Evolutionary conservation across 495 filamentous ascomycete species (phyloP).

Genomic region (Letharia columbiana): DNA sequence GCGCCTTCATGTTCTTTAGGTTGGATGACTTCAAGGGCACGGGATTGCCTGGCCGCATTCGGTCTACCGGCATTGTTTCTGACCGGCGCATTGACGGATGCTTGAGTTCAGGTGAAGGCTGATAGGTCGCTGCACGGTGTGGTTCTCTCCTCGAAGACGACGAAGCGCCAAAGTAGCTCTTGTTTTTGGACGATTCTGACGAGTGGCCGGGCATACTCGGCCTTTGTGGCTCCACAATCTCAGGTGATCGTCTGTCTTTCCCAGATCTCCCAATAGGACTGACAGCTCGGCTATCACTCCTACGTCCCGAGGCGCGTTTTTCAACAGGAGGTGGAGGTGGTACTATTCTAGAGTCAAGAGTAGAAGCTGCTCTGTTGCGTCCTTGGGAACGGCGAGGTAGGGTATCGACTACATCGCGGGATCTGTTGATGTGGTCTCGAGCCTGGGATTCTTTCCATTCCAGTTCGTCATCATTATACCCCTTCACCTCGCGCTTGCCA

Average conservation of each 20-base stretch:
- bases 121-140: conserved; percentile 19
- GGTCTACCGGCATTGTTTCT: conserved; percentile 30
- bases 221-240: conserved; percentile 22
- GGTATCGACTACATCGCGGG: conserved; percentile 17
- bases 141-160: conserved; percentile 19
- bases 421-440: conserved; percentile 33
- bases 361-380: conserved; percentile 18
- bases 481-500: conserved; percentile 17
- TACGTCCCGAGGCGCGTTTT: conserved; percentile 13
- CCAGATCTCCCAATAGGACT: conserved; percentile 21
- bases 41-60: conserved; percentile 15
- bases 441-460: conserved; percentile 27
- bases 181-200: conserved; percentile 19
- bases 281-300: conserved; percentile 11
- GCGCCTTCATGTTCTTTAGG: conserved; percentile 25
- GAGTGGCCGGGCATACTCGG: conserved; percentile 16
- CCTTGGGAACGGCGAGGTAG: conserved; percentile 12
- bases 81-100: conserved; percentile 28
- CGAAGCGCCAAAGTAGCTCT: conserved; percentile 4
- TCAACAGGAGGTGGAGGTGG: conserved; percentile 15
- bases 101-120: conserved; percentile 12
- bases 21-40: conserved; percentile 23
- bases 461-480: conserved; percentile 28
- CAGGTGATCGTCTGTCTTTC: conserved; percentile 20
- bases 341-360: conserved; percentile 13